Conservation (phyloP, 2,329 filamentous ascomycete genomes). For the Venturia aucupariae region DNA sequence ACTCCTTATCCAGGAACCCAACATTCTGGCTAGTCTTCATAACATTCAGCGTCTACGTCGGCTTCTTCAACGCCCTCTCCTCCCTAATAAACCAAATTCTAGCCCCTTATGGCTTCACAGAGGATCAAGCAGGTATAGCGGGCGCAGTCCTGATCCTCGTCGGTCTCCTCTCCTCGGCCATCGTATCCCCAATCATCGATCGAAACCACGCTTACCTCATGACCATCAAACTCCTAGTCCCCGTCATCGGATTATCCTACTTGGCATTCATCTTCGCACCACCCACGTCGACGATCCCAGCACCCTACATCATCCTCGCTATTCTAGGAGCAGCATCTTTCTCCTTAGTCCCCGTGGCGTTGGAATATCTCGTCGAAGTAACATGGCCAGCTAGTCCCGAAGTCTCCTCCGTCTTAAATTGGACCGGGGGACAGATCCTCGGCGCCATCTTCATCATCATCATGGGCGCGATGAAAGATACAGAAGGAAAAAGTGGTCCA, state of each 20-base stretch:
- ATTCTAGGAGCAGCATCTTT: slow-evolving; percentile 75
- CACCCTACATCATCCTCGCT: slow-evolving; percentile 66
- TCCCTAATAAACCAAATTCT: slow-evolving; percentile 86
- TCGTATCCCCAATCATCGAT: slow-evolving; percentile 75
- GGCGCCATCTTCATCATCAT: slow-evolving; percentile 79
- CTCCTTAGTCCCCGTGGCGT: slow-evolving; percentile 67
- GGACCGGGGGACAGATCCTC: slow-evolving; percentile 77
- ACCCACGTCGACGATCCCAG: slow-evolving; percentile 47
- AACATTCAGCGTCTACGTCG: slow-evolving; percentile 78
- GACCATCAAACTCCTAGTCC: slow-evolving; percentile 64
- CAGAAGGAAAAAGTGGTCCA: slow-evolving; percentile 34
- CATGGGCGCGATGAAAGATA: slow-evolving; percentile 61
- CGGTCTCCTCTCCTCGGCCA: slow-evolving; percentile 67
- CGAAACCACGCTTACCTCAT: slow-evolving; percentile 69
- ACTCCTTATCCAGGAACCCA: slow-evolving; percentile 40
- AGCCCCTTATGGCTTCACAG: slow-evolving; percentile 71
- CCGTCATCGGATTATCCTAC: slow-evolving; percentile 63
- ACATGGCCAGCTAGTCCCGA: slow-evolving; percentile 82
- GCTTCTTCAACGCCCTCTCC: slow-evolving; percentile 87
- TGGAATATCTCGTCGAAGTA: slow-evolving; percentile 82
- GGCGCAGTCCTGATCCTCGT: slow-evolving; percentile 85
- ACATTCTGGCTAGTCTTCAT: slow-evolving; percentile 75
- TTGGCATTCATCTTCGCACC: slow-evolving; percentile 77
- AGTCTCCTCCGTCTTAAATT: slow-evolving; percentile 72
- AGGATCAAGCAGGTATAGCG: slow-evolving; percentile 74